These are phyloP conservation scores for Saccharomycopsis fodiens DNA, from an alignment of 805 yeast genomes.

Conservation along the genomic window DNA sequence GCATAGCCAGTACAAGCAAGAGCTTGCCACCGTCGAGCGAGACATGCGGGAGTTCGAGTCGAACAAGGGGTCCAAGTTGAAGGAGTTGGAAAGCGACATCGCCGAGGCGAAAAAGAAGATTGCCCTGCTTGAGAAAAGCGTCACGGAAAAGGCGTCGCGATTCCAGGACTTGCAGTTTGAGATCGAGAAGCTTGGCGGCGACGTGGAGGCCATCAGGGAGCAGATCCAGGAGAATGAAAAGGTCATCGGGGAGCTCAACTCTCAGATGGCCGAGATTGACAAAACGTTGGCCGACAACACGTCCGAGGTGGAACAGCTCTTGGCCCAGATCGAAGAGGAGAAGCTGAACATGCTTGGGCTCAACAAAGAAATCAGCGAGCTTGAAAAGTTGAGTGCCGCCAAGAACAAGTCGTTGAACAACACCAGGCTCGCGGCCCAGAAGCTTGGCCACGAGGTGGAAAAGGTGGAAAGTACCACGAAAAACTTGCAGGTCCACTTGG, in stretches of 20 bases:
- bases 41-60: constrained; percentile 77
- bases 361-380: constrained; percentile 67
- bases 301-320: constrained; percentile 22
- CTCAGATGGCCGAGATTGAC: constrained; percentile 24
- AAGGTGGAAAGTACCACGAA: constrained; percentile 35
- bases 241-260: constrained; percentile 31
- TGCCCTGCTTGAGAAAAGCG: constrained; percentile 29
- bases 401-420: constrained; percentile 36
- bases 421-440: constrained; percentile 44
- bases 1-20: constrained; percentile 30
- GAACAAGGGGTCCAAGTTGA: constrained; percentile 76
- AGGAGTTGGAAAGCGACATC: constrained; percentile 51
- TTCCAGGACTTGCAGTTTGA: constrained; percentile 65
- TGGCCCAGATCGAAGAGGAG: constrained; percentile 41
- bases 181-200: constrained; percentile 57
- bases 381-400: constrained; percentile 38
- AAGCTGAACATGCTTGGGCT: constrained; percentile 55
- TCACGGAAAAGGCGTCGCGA: constrained; percentile 40
- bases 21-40: constrained; percentile 48
- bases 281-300: constrained; percentile 21
- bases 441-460: constrained; percentile 47
- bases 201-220: constrained; percentile 39
- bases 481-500: constrained; percentile 33
- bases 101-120: constrained; percentile 32
- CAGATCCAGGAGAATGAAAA: constrained; percentile 31